These are phyloP conservation scores for Trametes pubescens DNA, from an alignment of 1,284 basidiomycete genomes.

Conservation along the genomic window DNA sequence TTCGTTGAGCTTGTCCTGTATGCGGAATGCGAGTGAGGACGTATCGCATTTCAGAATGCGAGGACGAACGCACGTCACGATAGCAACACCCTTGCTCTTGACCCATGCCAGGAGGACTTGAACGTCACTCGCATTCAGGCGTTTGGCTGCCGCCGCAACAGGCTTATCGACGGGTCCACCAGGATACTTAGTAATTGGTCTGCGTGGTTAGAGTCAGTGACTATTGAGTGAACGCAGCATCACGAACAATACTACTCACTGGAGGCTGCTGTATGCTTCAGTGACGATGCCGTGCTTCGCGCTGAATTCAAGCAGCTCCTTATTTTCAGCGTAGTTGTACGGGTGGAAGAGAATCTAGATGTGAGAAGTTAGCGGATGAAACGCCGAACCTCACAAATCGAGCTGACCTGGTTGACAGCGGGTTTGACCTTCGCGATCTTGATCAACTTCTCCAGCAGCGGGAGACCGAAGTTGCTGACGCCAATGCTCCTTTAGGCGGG, in stretches of 20 bases:
- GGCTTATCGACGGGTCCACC: conserved; percentile 60
- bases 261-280: conserved; percentile 75
- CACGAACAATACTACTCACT: conserved; percentile 46
- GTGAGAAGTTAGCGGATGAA: not conserved
- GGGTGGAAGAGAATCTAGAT: conserved; percentile 71
- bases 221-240: not conserved
- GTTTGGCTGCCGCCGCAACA: conserved; percentile 61
- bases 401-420: conserved; percentile 71
- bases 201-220: not conserved
- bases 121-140: conserved; percentile 63
- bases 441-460: conserved; percentile 62
- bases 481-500: conserved; percentile 67
- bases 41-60: not conserved
- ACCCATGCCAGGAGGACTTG: conserved; percentile 78
- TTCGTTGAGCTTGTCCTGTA: conserved; percentile 71
- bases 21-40: not conserved
- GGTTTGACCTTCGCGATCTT: conserved; percentile 66
- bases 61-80: conserved; percentile 61
- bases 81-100: conserved; percentile 68
- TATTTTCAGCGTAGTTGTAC: conserved; percentile 67
- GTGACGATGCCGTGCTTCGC: conserved; percentile 66
- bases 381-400: not conserved
- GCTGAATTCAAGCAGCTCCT: conserved; percentile 64
- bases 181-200: conserved; percentile 29
- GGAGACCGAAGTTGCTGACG: conserved; percentile 75